Conservation (phyloP, 2,329 filamentous ascomycete species). For the Sporothrix sp. region DNA sequence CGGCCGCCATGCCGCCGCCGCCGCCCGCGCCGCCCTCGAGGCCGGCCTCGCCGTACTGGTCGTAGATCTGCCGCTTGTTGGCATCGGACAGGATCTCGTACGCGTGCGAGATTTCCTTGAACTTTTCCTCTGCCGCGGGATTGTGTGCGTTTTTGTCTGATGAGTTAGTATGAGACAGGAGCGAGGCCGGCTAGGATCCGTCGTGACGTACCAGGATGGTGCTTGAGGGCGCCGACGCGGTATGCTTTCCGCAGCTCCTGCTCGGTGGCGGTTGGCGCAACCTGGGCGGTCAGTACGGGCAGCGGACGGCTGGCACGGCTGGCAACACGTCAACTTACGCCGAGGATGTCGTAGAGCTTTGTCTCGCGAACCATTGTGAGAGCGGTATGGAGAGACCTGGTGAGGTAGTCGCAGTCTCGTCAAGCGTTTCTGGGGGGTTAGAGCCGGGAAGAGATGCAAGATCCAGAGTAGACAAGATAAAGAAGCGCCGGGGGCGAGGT, state of each 20-base stretch:
- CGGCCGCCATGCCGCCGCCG: slow-evolving; percentile 79
- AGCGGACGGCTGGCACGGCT: too few relatives aligned
- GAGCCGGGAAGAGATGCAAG: too few relatives aligned
- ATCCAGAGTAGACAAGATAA: too few relatives aligned
- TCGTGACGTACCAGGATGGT: slow-evolving; percentile 62
- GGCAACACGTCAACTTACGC: too few relatives aligned
- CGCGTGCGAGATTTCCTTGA: slow-evolving; percentile 93
- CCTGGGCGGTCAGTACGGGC: slow-evolving; percentile 36
- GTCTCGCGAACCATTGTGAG: slow-evolving; percentile 71
- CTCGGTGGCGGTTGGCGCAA: slow-evolving; percentile 69
- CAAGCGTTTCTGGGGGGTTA: too few relatives aligned
- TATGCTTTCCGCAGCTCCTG: slow-evolving; percentile 85
- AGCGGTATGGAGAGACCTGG: too few relatives aligned
- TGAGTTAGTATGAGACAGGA: slow-evolving; percentile 10
- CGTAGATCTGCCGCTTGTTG: slow-evolving; percentile 86
- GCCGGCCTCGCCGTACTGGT: slow-evolving; percentile 95
- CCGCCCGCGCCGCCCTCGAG: slow-evolving; percentile 77
- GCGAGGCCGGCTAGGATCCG: background rate
- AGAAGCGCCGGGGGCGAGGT: background rate
- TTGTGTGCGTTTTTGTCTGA: slow-evolving; percentile 94
- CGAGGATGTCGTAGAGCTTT: slow-evolving; percentile 68
- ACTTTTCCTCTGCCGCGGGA: slow-evolving; percentile 88
- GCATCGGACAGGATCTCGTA: slow-evolving; percentile 91
- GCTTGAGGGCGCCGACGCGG: slow-evolving; percentile 73
- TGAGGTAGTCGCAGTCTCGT: too few relatives aligned